Conservation (phyloP, 495 filamentous ascomycete genomes). For the Aspergillus hancockii region DNA sequence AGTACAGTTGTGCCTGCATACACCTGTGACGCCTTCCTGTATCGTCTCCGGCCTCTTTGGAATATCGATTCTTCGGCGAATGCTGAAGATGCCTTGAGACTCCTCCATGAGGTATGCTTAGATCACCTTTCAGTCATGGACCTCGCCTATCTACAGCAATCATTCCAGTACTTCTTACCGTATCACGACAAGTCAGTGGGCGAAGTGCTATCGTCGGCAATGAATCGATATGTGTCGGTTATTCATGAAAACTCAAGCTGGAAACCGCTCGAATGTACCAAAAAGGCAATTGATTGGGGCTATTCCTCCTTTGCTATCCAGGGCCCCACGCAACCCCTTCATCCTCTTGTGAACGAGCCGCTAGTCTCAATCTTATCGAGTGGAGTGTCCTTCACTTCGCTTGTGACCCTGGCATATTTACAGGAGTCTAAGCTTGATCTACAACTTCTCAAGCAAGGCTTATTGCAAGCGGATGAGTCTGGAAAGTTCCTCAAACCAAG, state of each 20-base stretch:
- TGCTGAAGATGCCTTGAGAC: conserved; percentile 20
- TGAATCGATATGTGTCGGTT: conserved; percentile 35
- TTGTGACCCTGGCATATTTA: conserved; percentile 38
- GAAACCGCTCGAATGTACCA: conserved; percentile 30
- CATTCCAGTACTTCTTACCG: conserved; percentile 22
- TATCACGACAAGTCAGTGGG: conserved; percentile 21
- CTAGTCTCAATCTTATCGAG: conserved; percentile 33
- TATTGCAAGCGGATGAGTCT: conserved; percentile 39
- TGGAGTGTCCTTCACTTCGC: conserved; percentile 22
- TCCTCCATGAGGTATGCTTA: conserved; percentile 41
- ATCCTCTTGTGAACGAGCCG: conserved; percentile 48
- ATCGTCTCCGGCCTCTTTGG: conserved; percentile 51
- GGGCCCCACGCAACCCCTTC: conserved; percentile 39
- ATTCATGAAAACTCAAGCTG: conserved; percentile 44
- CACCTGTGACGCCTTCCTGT: conserved; percentile 50
- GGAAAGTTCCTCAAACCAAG: conserved; percentile 53
- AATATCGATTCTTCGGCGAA: conserved; percentile 26
- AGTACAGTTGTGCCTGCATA: conserved; percentile 34
- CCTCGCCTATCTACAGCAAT: conserved; percentile 45
- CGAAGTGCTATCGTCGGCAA: conserved; percentile 19
- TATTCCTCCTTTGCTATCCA: conserved; percentile 31
- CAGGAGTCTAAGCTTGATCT: conserved; percentile 42
- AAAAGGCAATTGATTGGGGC: conserved; percentile 29
- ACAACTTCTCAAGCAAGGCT: conserved; percentile 37
- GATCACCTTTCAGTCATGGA: conserved; percentile 60